phyloP scores from a whole-genome alignment of 495 filamentous ascomycete genomes.

The Penicillium ucsense region DNA sequence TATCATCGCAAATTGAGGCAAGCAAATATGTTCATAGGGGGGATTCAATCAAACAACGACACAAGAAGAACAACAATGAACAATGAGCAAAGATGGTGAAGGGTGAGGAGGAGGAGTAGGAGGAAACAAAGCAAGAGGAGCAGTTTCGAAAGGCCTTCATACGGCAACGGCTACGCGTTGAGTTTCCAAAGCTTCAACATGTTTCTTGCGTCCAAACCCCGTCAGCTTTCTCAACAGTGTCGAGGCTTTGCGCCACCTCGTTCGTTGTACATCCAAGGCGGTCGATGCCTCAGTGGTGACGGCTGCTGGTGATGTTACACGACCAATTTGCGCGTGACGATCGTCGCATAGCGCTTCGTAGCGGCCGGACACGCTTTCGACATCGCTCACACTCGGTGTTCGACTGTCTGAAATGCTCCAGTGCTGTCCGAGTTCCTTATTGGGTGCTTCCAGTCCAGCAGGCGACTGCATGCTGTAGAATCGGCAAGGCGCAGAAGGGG shows the following conservation, averaged over 20 bases:
- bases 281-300: too few species aligned
- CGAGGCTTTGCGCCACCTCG: constrained; percentile 8
- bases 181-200: neutral
- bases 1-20: too few species aligned
- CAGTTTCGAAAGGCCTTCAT: neutral
- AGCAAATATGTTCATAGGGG: too few species aligned
- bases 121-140: too few species aligned
- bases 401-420: neutral
- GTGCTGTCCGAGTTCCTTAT: neutral
- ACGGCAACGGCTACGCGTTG: constrained; percentile 1
- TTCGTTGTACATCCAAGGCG: neutral
- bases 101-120: too few species aligned
- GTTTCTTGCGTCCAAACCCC: constrained; percentile 9
- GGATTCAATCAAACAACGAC: too few species aligned
- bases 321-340: too few species aligned
- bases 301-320: too few species aligned
- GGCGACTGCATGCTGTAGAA: constrained; percentile 10
- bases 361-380: neutral
- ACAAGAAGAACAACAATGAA: too few species aligned
- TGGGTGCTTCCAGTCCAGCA: neutral
- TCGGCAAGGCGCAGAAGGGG: constrained; percentile 4
- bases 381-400: neutral
- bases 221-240: constrained; percentile 15
- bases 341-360: too few species aligned
- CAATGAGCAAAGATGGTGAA: too few species aligned